Evolutionary conservation across 1,139 yeast species (phyloP), one percentile per base, ranked within the genome.

Genomic region (Pichia cactophila): DNA sequence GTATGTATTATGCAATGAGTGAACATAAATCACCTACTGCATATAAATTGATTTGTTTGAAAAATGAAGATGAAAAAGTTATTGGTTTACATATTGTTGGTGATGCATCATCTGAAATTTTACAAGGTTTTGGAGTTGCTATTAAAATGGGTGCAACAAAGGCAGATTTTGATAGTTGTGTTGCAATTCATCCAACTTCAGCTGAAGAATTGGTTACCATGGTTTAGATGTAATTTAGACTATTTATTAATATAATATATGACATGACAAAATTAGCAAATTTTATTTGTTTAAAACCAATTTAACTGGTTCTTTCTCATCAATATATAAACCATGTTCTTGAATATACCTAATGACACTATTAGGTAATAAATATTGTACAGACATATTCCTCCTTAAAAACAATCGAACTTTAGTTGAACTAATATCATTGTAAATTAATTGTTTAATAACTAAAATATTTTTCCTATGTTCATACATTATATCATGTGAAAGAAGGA

Each of bases 91-190:
- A 92, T 67, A 70, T 92, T 51, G 86, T 90, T 56, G 99, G 99
- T 53, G 97, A 89, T 62, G 70, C 80, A 12, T 81, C 95, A 54
- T 80, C 95, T 39, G 99, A 92, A 69, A 89, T 94, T 55, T 77
- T 92, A 60, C 99, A 92, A 75, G 99, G 98, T 37, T 92, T 92
- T 63, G 98, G 97, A 50, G 98, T 89, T 48, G 98, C 98, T 50
- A 73, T 92, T 58, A 89, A 89, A 72, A 86, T 86, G 95, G 98
- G 98, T 39, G 98, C 98, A 43, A 92, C 98, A 44, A 92, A 92
- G 75, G 80, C 80, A 47, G 97, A 92, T 67, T 90, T 92, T 57
- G 99, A 92, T 69, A 83, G 73, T 65, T 86, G 95, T 71, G 97
- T 92, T 37, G 99, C 99, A 44, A 92, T 92, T 63, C 99, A 92